Conservation (phyloP, 1,139 yeast genomes). For the Pichia sp. region DNA sequence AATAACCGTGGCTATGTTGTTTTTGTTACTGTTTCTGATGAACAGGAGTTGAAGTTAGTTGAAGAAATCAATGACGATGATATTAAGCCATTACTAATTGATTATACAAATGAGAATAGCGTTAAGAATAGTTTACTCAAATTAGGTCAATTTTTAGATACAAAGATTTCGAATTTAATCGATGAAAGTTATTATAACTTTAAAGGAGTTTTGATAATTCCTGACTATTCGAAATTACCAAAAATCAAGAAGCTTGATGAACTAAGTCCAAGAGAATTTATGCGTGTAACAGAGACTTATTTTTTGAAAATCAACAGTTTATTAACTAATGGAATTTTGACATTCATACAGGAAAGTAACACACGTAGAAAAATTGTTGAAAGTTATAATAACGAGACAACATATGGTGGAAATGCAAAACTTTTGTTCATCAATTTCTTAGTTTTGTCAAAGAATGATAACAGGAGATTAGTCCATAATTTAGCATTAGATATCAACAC, state of each 20-base stretch:
- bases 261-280: slow-evolving; percentile 21
- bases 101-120: slow-evolving; percentile 32
- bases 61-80: slow-evolving; percentile 47
- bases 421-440: slow-evolving; percentile 27
- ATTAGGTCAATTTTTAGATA: slow-evolving; percentile 36
- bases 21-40: slow-evolving; percentile 63
- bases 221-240: slow-evolving; percentile 29
- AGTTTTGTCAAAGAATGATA: slow-evolving; percentile 20
- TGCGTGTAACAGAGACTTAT: slow-evolving; percentile 21
- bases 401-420: slow-evolving; percentile 24
- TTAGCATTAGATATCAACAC: slow-evolving; percentile 19
- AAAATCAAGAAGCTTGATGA: slow-evolving; percentile 25
- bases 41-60: slow-evolving; percentile 54
- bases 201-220: slow-evolving; percentile 27
- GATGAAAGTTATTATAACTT: slow-evolving; percentile 22
- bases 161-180: slow-evolving; percentile 16
- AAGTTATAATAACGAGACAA: slow-evolving; percentile 16
- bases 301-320: slow-evolving; percentile 23
- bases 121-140: slow-evolving; percentile 37
- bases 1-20: slow-evolving; percentile 77
- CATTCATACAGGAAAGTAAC: slow-evolving; percentile 26
- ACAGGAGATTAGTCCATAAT: slow-evolving; percentile 19
- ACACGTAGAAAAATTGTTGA: slow-evolving; percentile 21
- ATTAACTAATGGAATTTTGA: slow-evolving; percentile 24
- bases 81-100: slow-evolving; percentile 49